Base-by-base conservation (phyloP, 495 filamentous ascomycete species). In the Amniculicola lignicola region DNA sequence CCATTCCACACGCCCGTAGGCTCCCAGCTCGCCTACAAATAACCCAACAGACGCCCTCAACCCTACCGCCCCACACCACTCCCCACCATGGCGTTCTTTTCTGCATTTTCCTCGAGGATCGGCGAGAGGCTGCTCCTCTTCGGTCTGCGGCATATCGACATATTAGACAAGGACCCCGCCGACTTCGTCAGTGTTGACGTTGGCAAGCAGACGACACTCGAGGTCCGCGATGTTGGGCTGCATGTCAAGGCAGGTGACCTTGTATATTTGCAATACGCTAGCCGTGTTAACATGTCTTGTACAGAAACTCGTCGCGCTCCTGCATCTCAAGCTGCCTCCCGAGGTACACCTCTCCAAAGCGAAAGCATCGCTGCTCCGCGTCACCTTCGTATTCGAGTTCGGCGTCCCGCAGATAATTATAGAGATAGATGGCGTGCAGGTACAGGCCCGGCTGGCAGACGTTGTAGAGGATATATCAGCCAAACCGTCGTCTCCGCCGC, bases 361-460 rank as follows among this genome's bases (percentile, higher is more conserved):
- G 37, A 79, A 79, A 35, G 77, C 92, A 29, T 71, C 82, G 14
- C 71, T 82, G 28, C 78, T 96, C 3, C 82, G 85, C 44, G 73
- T 94, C 33, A 92, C 84, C 1, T 74, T 96, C 41, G 89, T 89
- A 5, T 81, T 88, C 61, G 87, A 95, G 66, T 79, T 95, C 38
- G 87, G 88, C 69, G 83, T 77, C 43, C 91, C 82, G 54, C 81
- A 86, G 12, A 91, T 95, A 58, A 72, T 79, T 10, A 83, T 85
- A 50, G 87, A 95, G 67, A 76, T 86, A 11, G 81, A 88, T 58
- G 90, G 89, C 21, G 80, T 95, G 41, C 77, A 89, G 54, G 75
- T 89, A 25, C 81, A 83, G 59, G 57, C 87, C 22, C 68, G 66
- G 15, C 58, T 81, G 4, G 25, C 51, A 10, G 46, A 51, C 21